Conservation (phyloP, 1,284 basidiomycete species). For the Baeospora myosura region DNA sequence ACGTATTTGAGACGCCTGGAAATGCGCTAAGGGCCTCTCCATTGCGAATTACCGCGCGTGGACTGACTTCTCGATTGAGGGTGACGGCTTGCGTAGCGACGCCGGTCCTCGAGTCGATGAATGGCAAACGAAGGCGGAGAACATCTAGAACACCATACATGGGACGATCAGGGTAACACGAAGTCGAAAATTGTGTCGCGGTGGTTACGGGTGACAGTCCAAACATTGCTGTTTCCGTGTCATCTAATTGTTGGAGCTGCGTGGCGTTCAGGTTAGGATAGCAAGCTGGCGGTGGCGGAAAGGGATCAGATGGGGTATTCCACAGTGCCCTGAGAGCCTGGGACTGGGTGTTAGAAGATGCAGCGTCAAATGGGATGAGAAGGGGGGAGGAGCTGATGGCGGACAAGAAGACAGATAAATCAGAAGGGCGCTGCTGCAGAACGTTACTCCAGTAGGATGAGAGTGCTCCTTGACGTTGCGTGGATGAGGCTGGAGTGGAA, state of each 20-base stretch:
- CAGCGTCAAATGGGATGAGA: slow-evolving; percentile 54
- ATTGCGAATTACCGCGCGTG: slow-evolving; percentile 43
- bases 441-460: slow-evolving; percentile 48
- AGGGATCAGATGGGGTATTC: slow-evolving; percentile 34
- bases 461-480: slow-evolving; percentile 41
- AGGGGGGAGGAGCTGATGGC: slow-evolving; percentile 41
- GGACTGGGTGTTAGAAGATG: no score
- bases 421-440: slow-evolving; percentile 36
- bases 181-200: slow-evolving; percentile 32
- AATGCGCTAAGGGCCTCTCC: slow-evolving; percentile 44
- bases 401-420: slow-evolving; percentile 39
- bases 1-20: slow-evolving; percentile 24
- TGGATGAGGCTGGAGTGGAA: slow-evolving; percentile 41
- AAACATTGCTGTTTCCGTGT: slow-evolving; percentile 45
- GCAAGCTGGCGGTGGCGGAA: slow-evolving; percentile 55
- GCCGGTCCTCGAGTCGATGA: slow-evolving; percentile 34
- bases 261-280: slow-evolving; percentile 40
- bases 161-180: slow-evolving; percentile 49
- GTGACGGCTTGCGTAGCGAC: slow-evolving; percentile 43
- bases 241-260: slow-evolving; percentile 34
- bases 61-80: slow-evolving; percentile 33
- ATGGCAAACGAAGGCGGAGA: slow-evolving; percentile 48
- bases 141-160: slow-evolving; percentile 58
- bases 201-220: slow-evolving; percentile 30
- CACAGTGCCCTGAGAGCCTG: slow-evolving; percentile 30